Evolutionary conservation across 106 monocot species (phyloP).

Genomic region (Amphibolis antarctica): DNA sequence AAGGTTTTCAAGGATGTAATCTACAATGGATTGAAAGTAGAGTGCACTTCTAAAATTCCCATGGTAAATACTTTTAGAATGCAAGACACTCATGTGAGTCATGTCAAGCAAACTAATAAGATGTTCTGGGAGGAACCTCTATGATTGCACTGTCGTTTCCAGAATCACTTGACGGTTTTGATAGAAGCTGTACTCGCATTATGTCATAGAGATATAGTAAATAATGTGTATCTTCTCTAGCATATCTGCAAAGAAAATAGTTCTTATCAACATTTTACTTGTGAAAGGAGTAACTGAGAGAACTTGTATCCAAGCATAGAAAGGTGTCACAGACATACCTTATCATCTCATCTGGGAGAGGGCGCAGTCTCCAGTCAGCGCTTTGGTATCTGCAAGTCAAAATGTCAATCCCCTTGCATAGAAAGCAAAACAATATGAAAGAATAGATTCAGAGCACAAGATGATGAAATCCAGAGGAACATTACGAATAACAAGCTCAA

Average conservation of each 20-base stretch:
- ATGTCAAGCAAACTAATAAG: background rate
- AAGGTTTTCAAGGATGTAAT: background rate
- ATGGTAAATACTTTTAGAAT: no score
- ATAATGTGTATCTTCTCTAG: conserved; percentile 96
- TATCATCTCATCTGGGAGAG: conserved; percentile 77
- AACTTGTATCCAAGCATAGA: no score
- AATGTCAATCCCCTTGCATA: background rate
- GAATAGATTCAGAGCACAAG: background rate
- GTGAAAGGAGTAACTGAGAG: background rate
- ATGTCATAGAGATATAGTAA: conserved; percentile 78
- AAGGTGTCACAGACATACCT: conserved; percentile 34
- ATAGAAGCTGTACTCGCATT: conserved; percentile 51
- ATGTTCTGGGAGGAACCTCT: conserved; percentile 35
- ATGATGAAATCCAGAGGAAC: background rate
- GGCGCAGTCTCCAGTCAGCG: conserved; percentile 93
- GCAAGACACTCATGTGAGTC: no score
- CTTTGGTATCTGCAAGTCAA: conserved; percentile 73
- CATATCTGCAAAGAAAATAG: conserved; percentile 47
- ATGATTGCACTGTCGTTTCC: conserved; percentile 43
- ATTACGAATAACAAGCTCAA: background rate
- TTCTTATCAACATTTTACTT: background rate
- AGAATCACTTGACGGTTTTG: conserved; percentile 20
- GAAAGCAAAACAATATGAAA: background rate
- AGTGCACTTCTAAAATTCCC: no score
- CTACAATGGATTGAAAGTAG: no score